Conservation (phyloP, 225 moss, liverwort and hornwort species). For the Physcomitrium patens region DNA sequence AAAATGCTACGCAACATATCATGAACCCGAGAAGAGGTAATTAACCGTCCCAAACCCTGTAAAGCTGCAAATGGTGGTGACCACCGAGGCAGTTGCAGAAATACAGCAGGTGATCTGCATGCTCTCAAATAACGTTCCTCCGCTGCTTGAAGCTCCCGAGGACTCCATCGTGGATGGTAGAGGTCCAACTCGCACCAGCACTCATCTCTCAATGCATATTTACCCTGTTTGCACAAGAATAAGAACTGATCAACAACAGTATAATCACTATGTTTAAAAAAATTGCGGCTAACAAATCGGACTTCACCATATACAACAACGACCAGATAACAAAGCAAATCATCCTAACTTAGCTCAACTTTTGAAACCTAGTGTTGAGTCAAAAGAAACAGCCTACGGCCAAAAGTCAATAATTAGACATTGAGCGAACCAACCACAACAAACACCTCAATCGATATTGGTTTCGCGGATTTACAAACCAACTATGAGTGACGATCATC, state of each 20-base stretch:
- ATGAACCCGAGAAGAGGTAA: conserved; percentile 68
- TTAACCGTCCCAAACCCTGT: conserved; percentile 66
- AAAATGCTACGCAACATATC: conserved; percentile 77
- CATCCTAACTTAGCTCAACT: not conserved
- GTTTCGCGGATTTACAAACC: too few relatives aligned
- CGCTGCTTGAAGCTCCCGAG: conserved; percentile 84
- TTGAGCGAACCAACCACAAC: too few relatives aligned
- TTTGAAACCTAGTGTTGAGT: not conserved
- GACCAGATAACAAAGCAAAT: not conserved
- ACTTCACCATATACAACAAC: not conserved
- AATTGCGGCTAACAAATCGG: conserved; percentile 7
- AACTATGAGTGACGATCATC: too few relatives aligned
- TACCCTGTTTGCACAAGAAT: conserved; percentile 54
- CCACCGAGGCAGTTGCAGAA: conserved; percentile 81
- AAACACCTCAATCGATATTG: too few relatives aligned
- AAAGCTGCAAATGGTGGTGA: conserved; percentile 69
- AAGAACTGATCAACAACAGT: conserved; percentile 14
- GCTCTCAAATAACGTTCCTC: conserved; percentile 86
- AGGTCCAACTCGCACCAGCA: conserved; percentile 92
- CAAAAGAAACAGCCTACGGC: too few relatives aligned
- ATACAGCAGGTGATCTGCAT: conserved; percentile 84
- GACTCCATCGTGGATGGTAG: conserved; percentile 96
- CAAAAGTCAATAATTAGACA: too few relatives aligned
- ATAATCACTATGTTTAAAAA: conserved; percentile 21
- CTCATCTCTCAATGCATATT: conserved; percentile 75